Evolutionary conservation across 805 yeast species (phyloP).

Genomic region (Cyberlindnera saturnus): DNA sequence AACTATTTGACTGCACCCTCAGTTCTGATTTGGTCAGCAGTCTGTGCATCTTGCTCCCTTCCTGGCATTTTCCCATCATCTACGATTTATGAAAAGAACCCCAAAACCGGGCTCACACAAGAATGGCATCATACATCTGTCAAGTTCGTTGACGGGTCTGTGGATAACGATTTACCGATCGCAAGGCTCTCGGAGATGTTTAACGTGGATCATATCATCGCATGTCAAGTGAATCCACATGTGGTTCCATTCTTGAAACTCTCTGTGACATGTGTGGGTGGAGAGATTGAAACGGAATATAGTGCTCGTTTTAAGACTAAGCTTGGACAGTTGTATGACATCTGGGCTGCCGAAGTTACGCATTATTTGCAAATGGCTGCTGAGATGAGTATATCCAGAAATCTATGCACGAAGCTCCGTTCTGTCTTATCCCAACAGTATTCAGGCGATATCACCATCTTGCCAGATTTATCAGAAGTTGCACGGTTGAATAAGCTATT

Average conservation of each 20-base stretch:
- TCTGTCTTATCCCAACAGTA: slow-evolving; percentile 81
- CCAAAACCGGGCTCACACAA: slow-evolving; percentile 60
- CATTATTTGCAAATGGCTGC: slow-evolving; percentile 70
- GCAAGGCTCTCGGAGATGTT: slow-evolving; percentile 92
- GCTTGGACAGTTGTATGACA: slow-evolving; percentile 48
- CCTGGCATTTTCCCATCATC: slow-evolving; percentile 90
- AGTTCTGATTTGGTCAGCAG: slow-evolving; percentile 81
- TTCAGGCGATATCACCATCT: slow-evolving; percentile 88
- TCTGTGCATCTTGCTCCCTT: slow-evolving; percentile 88
- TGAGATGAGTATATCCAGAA: slow-evolving; percentile 73
- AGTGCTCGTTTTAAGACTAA: slow-evolving; percentile 48
- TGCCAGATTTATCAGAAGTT: slow-evolving; percentile 63
- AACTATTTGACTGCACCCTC: slow-evolving; percentile 78
- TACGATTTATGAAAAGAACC: slow-evolving; percentile 77
- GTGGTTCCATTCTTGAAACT: slow-evolving; percentile 79
- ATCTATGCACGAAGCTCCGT: slow-evolving; percentile 63
- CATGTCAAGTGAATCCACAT: slow-evolving; percentile 96
- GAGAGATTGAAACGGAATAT: slow-evolving; percentile 56
- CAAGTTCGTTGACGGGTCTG: slow-evolving; percentile 93
- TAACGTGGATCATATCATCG: slow-evolving; percentile 94
- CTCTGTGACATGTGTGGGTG: slow-evolving; percentile 64
- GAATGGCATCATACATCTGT: slow-evolving; percentile 80
- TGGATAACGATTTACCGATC: slow-evolving; percentile 89
- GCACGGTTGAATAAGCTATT: slow-evolving; percentile 58
- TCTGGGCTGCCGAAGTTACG: slow-evolving; percentile 62